A percentile compares a stretch with the other conserved stretches of the same genome.
Conservation (phyloP, 805 yeast species). For the Yamadazyma sp. region DNA sequence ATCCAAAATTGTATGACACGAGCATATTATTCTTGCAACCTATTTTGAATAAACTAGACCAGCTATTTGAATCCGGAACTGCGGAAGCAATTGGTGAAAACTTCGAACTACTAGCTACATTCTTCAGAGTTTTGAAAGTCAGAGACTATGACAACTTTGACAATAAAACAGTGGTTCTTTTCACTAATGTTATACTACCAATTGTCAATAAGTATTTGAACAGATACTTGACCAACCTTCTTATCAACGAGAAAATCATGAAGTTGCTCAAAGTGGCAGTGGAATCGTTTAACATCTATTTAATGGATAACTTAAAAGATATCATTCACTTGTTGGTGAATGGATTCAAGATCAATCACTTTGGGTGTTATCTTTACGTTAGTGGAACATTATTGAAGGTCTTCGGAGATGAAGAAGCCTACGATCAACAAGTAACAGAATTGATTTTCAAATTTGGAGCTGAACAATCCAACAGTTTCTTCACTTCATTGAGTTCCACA, state of each 20-base stretch:
- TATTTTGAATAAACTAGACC: constrained; percentile 48
- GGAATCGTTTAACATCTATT: constrained; percentile 57
- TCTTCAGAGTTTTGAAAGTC: constrained; percentile 57
- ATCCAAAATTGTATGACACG: constrained; percentile 45
- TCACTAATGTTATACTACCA: constrained; percentile 61
- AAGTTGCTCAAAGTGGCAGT: constrained; percentile 67
- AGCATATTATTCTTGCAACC: constrained; percentile 67
- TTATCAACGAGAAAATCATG: constrained; percentile 71
- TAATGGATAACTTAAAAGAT: constrained; percentile 58
- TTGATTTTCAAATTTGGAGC: constrained; percentile 55
- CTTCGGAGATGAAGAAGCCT: constrained; percentile 51
- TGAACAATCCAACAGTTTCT: constrained; percentile 62
- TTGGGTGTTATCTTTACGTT: constrained; percentile 88
- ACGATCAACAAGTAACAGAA: constrained; percentile 11
- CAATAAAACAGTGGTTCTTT: constrained; percentile 54
- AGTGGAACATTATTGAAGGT: constrained; percentile 80
- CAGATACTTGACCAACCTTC: constrained; percentile 56
- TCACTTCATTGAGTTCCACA: constrained; percentile 26
- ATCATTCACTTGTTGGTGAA: constrained; percentile 65
- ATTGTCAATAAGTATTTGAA: constrained; percentile 47
- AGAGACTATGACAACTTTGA: constrained; percentile 32
- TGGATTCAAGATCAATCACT: constrained; percentile 67
- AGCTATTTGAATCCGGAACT: constrained; percentile 19
- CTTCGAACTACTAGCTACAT: constrained; percentile 65
- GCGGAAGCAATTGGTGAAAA: constrained; percentile 59